These are phyloP conservation scores for Limtongozyma cylindracea DNA, from an alignment of 805 yeast genomes.

Conservation along the genomic window DNA sequence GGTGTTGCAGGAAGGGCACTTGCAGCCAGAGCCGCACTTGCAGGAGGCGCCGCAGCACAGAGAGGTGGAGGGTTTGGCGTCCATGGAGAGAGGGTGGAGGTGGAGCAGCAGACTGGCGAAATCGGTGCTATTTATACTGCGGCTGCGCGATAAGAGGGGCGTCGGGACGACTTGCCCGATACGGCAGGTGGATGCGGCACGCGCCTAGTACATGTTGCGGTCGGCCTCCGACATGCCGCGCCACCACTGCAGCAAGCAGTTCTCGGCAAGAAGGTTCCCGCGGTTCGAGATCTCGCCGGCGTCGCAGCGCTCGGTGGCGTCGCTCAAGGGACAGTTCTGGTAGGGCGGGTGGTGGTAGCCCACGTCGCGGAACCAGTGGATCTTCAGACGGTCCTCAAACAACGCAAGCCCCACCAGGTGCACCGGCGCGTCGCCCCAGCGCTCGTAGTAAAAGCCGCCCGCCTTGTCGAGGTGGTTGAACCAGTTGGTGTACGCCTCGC, in stretches of 20 bases:
- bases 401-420: slow-evolving; percentile 13
- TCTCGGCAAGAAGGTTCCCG: slow-evolving; percentile 6
- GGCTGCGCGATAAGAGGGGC: no score
- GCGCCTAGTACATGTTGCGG: no score
- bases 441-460: slow-evolving; percentile 29
- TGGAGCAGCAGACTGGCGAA: no score
- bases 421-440: slow-evolving; percentile 35
- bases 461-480: slow-evolving; percentile 18
- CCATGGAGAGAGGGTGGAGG: no score
- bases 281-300: slow-evolving; percentile 4
- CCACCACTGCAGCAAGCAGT: slow-evolving; percentile 65
- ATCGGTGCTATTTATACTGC: no score
- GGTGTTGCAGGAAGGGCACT: slow-evolving; percentile 15
- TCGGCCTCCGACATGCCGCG: no score
- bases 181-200: no score
- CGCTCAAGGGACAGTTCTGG: slow-evolving; percentile 13
- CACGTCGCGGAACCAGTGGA: slow-evolving; percentile 18
- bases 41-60: slow-evolving; percentile 11
- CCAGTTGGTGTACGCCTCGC: slow-evolving; percentile 16
- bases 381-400: slow-evolving; percentile 10
- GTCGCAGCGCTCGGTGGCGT: slow-evolving; percentile 12
- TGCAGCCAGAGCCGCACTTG: slow-evolving; percentile 15
- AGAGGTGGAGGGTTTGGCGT: no score
- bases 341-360: slow-evolving; percentile 18
- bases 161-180: no score